These are phyloP conservation scores for Pleoardoris graminearum DNA, from an alignment of 2,329 filamentous ascomycete genomes.

Conservation along the genomic window DNA sequence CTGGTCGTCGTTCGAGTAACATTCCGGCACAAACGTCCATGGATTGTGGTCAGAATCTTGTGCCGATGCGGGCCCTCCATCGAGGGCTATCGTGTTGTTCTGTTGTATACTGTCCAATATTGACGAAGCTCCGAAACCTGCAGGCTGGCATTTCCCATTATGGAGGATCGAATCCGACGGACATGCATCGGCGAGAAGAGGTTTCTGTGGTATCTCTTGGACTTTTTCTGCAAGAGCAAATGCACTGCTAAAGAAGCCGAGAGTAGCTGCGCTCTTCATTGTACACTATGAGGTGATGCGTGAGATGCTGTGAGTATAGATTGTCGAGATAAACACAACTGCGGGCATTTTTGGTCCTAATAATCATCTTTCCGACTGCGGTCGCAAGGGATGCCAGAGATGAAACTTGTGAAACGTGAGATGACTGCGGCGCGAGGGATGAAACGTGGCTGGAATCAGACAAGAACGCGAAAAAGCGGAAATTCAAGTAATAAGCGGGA, in stretches of 20 bases:
- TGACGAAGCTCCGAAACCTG: conserved; percentile 13
- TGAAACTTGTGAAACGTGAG: conserved; percentile 12
- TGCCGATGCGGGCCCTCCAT: conserved; percentile 28
- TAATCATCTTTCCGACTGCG: background rate
- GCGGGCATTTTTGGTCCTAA: background rate
- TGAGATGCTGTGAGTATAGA: background rate
- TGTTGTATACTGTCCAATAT: conserved; percentile 13
- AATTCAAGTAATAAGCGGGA: no score
- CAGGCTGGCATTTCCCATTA: conserved; percentile 30
- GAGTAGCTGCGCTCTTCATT: conserved; percentile 27
- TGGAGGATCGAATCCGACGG: conserved; percentile 28
- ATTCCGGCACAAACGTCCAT: conserved; percentile 41
- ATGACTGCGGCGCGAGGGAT: conserved; percentile 10
- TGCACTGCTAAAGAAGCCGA: conserved; percentile 28
- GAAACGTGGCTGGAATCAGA: conserved; percentile 14
- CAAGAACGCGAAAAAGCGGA: no score
- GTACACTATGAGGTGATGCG: conserved; percentile 1
- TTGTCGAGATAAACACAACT: background rate
- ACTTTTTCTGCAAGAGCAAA: conserved; percentile 26
- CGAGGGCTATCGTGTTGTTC: conserved; percentile 27
- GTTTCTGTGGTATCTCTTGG: conserved; percentile 24
- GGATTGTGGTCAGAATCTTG: conserved; percentile 28
- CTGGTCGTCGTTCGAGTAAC: conserved; percentile 32
- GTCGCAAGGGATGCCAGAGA: conserved; percentile 6
- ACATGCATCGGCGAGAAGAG: conserved; percentile 28